A percentile compares a stretch with the other conserved stretches of the same genome.
phyloP scores from a whole-genome alignment of 345 rosid species.

The Theobroma cacao region DNA sequence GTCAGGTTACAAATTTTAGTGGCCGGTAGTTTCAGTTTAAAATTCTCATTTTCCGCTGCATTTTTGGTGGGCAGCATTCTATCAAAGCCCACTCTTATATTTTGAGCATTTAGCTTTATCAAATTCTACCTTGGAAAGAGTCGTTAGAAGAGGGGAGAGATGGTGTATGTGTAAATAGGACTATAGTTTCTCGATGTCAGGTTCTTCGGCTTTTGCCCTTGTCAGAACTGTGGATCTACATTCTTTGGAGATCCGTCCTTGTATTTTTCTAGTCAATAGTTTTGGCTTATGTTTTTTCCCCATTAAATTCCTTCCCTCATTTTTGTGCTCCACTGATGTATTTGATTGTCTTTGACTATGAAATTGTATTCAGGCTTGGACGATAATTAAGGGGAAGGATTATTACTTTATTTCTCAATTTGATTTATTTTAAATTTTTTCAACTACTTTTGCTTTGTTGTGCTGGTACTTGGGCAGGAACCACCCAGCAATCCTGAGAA shows the following conservation, averaged over 20 bases:
- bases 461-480: neutral
- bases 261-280: slow-evolving; percentile 18
- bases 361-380: neutral
- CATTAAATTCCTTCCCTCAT: neutral
- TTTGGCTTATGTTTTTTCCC: neutral
- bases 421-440: neutral
- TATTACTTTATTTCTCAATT: neutral
- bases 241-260: slow-evolving; percentile 27
- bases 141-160: slow-evolving; percentile 5
- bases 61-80: slow-evolving; percentile 12
- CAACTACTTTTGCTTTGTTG: neutral
- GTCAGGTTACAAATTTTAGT: slow-evolving; percentile 22
- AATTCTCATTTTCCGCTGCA: neutral
- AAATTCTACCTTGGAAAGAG: neutral
- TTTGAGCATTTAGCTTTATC: slow-evolving; percentile 5
- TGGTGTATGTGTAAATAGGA: slow-evolving; percentile 31
- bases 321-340: slow-evolving; percentile 9
- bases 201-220: slow-evolving; percentile 12
- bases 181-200: slow-evolving; percentile 19
- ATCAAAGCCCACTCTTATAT: slow-evolving; percentile 12
- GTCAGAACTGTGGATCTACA: slow-evolving; percentile 20
- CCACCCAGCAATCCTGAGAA: too few species aligned
- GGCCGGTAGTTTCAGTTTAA: neutral
- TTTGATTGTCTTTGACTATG: slow-evolving; percentile 14
- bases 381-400: neutral